Evolutionary conservation across 2,329 filamentous ascomycete species (phyloP).

Genomic region (Dryadomyces quercivorus): DNA sequence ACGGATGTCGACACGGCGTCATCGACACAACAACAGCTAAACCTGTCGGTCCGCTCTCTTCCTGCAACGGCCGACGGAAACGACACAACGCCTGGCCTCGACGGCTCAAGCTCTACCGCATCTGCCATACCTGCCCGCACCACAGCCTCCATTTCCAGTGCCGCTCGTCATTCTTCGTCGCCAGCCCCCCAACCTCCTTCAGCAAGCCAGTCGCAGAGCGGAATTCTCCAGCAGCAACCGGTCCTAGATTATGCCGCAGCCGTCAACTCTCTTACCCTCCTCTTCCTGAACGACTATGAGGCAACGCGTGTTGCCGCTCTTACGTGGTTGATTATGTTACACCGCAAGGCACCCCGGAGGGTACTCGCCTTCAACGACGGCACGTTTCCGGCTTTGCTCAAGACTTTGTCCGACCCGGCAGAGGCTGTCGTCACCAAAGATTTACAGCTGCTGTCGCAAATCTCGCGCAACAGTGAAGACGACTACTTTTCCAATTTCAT

Average conservation of each 20-base stretch:
- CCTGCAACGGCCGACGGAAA: conserved; percentile 18
- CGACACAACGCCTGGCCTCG: conserved; percentile 41
- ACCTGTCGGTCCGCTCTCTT: not conserved
- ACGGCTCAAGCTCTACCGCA: conserved; percentile 38
- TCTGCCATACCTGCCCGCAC: conserved; percentile 17
- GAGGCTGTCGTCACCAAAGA: conserved; percentile 95
- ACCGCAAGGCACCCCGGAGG: conserved; percentile 86
- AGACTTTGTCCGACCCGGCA: conserved; percentile 89
- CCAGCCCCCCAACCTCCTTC: conserved; percentile 17
- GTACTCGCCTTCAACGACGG: conserved; percentile 93
- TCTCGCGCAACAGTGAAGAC: conserved; percentile 91
- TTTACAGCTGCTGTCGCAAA: conserved; percentile 84
- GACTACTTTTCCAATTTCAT: conserved; percentile 98
- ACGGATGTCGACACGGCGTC: conserved; percentile 45
- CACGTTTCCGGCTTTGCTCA: conserved; percentile 89
- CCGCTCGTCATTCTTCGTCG: not conserved
- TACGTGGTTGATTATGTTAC: conserved; percentile 95
- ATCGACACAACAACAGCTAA: conserved; percentile 14
- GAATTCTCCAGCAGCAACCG: conserved; percentile 33
- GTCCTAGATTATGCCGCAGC: conserved; percentile 95
- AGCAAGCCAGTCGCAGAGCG: conserved; percentile 18
- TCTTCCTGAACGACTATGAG: conserved; percentile 95
- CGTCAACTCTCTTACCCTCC: conserved; percentile 80
- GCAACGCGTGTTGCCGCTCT: conserved; percentile 86
- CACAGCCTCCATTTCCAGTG: conserved; percentile 34